Base-by-base conservation (phyloP, 768 basidiomycete genomes). In the Leccinellum rugosiceps region DNA sequence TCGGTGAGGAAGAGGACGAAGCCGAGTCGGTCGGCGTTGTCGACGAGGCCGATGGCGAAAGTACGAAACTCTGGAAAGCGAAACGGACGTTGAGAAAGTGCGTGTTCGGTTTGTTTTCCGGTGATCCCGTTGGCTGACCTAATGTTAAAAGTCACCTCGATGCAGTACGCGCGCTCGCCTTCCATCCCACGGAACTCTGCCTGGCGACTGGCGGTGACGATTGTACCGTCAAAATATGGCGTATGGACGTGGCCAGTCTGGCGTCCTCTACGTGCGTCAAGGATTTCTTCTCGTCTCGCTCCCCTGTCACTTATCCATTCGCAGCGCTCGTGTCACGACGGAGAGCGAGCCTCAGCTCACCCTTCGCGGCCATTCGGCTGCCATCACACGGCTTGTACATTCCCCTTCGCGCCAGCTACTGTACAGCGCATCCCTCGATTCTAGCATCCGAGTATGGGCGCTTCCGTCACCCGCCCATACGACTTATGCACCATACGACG, bases 201-300 rank as follows among this genome's bases (percentile, higher is more conserved):
- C 76, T 98, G 53, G 94, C 90, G n/a, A 93, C 90, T 47, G 97
- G 89, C 23, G 92, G 94, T 28, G 96, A 98, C 69, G 97, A 99
- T 69, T 91, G 85, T 69, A 94, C 93, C 7, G 87, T 98, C 54
- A 99, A 99, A 73, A 83, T 98, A 52, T 99, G 97, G 97, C 82
- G 92, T 56, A 83, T 93, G 76, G 92, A 96, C 62, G 81, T 88
- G 15, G 76, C 84, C 41, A 80, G 83, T 63, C 76, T 94, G 58
- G 80, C 91, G 30, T 88, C 88, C 44, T 85, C 86, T 55, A 81
- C 82, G 92, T 94, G 76, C 70, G 92, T 84, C 44, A 0, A 52
- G 59, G 38, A 52, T 55, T 65, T 46, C 58, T 65, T 46, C 58
- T 47, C 32, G 32, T 49, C n/a, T 52, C 3, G 0, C 17, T 46